These are phyloP conservation scores for Scenedesmus sp. DNA, from an alignment of 163 green algal genomes.

Conservation along the genomic window DNA sequence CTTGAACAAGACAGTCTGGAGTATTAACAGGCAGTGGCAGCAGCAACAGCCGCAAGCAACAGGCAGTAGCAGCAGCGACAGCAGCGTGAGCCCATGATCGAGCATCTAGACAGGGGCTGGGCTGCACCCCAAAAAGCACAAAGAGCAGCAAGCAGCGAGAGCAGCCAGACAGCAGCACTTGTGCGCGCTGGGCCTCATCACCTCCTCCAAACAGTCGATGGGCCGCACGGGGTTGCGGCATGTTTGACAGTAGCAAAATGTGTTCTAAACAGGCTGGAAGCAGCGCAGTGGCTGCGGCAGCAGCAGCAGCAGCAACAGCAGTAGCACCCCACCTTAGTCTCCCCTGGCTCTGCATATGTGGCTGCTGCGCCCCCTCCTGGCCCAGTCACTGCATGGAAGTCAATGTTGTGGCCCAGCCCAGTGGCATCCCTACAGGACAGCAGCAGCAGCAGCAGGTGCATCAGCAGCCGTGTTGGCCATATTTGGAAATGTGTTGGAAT, in stretches of 20 bases:
- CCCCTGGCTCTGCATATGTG: slow-evolving; percentile 39
- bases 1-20: too few relatives aligned
- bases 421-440: slow-evolving; percentile 6
- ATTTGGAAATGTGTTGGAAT: too few relatives aligned
- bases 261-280: neutral
- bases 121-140: neutral
- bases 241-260: too few relatives aligned
- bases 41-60: too few relatives aligned
- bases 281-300: neutral
- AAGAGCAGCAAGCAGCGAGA: neutral
- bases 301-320: neutral
- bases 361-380: neutral
- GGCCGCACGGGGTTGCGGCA: too few relatives aligned
- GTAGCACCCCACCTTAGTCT: slow-evolving; percentile 39
- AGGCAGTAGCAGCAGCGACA: too few relatives aligned
- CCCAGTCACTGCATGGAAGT: slow-evolving; percentile 42
- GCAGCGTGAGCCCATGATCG: too few relatives aligned
- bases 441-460: neutral
- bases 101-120: too few relatives aligned
- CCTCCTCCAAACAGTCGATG: too few relatives aligned
- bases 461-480: too few relatives aligned
- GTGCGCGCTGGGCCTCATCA: neutral
- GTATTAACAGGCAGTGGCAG: too few relatives aligned
- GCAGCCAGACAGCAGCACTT: too few relatives aligned
- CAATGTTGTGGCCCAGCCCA: slow-evolving; percentile 52